Percentiles rank a stretch among this genome's conserved stretches.
phyloP scores from a whole-genome alignment of 2,329 filamentous ascomycete genomes.

The Clonostachys rosea region DNA sequence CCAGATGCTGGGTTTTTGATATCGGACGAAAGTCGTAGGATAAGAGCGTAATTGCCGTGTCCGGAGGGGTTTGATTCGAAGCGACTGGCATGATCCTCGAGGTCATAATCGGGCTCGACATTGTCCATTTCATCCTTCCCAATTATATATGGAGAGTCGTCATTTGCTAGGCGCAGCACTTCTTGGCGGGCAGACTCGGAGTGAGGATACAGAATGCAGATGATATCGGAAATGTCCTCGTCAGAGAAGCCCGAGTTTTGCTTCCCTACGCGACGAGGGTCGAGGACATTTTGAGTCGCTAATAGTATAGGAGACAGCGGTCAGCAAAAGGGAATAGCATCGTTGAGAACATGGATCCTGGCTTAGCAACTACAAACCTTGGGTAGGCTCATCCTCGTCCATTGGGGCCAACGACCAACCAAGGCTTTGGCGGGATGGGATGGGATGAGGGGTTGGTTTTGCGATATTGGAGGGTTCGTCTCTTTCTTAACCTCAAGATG shows the following conservation, averaged over 20 bases:
- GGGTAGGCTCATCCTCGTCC: conserved; percentile 38
- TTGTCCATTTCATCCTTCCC: conserved; percentile 41
- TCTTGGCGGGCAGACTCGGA: conserved; percentile 69
- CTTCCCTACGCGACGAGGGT: conserved; percentile 73
- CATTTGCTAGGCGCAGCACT: conserved; percentile 47
- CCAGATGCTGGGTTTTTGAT: conserved; percentile 66
- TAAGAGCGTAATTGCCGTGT: conserved; percentile 62
- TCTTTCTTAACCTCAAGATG: too few species aligned
- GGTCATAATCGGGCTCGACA: conserved; percentile 45
- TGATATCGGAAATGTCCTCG: conserved; percentile 80
- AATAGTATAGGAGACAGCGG: conserved; percentile 7
- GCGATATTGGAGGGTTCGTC: too few species aligned
- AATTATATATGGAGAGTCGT: conserved; percentile 43
- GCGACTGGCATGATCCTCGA: conserved; percentile 42
- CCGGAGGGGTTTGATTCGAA: conserved; percentile 40
- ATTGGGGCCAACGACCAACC: conserved; percentile 21
- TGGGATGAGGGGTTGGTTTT: too few species aligned
- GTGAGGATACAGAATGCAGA: conserved; percentile 81
- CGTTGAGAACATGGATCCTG: not conserved
- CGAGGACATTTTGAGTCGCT: conserved; percentile 77
- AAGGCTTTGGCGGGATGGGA: not conserved
- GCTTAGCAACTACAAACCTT: conserved; percentile 20
- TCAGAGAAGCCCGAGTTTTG: conserved; percentile 80
- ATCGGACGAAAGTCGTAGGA: conserved; percentile 71
- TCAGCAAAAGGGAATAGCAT: conserved; percentile 1